phyloP scores from a whole-genome alignment of 257 asterid species.

The Solanum acaule region DNA sequence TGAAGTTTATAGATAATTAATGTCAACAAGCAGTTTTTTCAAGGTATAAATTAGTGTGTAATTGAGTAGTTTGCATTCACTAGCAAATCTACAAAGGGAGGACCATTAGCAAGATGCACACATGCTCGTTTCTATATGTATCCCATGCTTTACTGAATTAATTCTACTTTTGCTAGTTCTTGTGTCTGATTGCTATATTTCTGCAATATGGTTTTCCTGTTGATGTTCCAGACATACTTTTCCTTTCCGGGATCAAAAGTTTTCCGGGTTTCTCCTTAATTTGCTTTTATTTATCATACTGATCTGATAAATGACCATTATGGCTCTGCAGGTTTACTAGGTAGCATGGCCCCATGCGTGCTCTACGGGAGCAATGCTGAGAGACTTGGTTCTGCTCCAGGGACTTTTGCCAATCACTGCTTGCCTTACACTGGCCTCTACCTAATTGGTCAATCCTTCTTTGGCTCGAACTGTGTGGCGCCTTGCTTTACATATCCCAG shows the following conservation, averaged over 20 bases:
- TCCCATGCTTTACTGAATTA: background rate
- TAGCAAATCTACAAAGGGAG: background rate
- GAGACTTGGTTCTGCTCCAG: conserved; percentile 65
- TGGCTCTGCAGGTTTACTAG: conserved; percentile 63
- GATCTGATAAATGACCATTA: background rate
- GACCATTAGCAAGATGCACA: background rate
- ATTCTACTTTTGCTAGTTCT: background rate
- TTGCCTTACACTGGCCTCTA: conserved; percentile 80
- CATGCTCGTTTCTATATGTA: background rate
- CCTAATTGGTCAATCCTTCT: conserved; percentile 54
- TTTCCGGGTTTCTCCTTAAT: background rate
- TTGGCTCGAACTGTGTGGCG: conserved; percentile 80
- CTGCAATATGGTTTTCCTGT: background rate
- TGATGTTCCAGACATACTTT: background rate
- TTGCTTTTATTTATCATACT: background rate
- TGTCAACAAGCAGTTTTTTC: background rate
- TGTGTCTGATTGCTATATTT: background rate
- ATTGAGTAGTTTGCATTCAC: background rate
- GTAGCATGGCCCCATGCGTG: conserved; percentile 84
- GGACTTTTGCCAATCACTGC: conserved; percentile 74
- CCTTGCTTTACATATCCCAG: conserved; percentile 74
- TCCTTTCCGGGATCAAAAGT: background rate
- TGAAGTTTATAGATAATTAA: background rate
- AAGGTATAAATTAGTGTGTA: background rate
- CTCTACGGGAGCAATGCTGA: conserved; percentile 83